Base-by-base conservation (phyloP, 345 rosid species). In the Rhizophora mangle region DNA sequence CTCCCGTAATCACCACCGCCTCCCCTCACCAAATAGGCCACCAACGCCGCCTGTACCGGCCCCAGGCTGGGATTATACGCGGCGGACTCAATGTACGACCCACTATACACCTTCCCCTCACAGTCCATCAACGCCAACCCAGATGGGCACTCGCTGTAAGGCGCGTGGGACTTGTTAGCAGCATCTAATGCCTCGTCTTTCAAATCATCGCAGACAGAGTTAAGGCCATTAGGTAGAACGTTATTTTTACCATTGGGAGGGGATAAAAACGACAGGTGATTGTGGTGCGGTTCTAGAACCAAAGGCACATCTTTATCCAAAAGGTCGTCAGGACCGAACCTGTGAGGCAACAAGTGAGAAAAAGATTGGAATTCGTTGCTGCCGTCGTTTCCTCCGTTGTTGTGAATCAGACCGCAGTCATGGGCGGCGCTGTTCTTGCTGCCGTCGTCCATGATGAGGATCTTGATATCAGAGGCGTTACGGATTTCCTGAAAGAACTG, bases 51-150 rank as follows among this genome's bases (percentile, higher is more conserved):
- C 82, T 95, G 99, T 20, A 88, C 81, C 5, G 98, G 99, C 1
- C 98, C 96, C 64, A 95, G n/a, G 76, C 98, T 95, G 0, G 99
- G 99, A 60, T 92, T 95, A 81, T 85, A 84, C 16, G 99, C 99
- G 15, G 97, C 99, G 2, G 99, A 95, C 74, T 95, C 99, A 85
- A 72, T 79, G 62, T 95, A 95, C 65, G 91, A 86, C 21, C 99
- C 99, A 53, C 76, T 76, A 64, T 86, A 92, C 46, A 95, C 80
- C 74, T 73, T 90, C 64, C 99, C 99, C 11, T 86, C 90, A 22
- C 80, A 71, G 65, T 92, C 99, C 82, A 81, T 69, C 78, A 95
- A 54, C 68, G 92, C 88, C 49, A 89, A 84, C 59, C 99, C 98
- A 36, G 99, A 95, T 37, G 96, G 97, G 79, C 97, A 92, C 20